Conservation (phyloP, 2,329 filamentous ascomycete genomes). For the Aspergillus melleus region DNA sequence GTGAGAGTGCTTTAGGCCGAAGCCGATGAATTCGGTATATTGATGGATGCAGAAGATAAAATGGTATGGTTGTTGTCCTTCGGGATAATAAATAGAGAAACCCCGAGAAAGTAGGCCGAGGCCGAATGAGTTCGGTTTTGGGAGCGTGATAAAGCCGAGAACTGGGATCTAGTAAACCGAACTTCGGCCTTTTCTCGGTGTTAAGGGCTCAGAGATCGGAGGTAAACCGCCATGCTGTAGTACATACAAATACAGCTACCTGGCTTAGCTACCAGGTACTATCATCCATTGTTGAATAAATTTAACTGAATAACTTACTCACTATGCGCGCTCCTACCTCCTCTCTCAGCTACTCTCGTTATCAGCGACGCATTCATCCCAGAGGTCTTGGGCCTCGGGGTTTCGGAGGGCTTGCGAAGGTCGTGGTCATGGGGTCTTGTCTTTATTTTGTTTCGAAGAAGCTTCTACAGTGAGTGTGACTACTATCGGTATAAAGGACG, state of each 20-base stretch:
- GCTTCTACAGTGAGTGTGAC: not conserved
- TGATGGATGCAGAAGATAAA: not conserved
- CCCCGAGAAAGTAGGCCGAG: not conserved
- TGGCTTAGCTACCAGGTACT: not conserved
- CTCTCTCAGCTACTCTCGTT: not conserved
- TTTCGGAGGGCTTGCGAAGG: not conserved
- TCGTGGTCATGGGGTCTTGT: not conserved
- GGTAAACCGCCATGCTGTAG: not conserved
- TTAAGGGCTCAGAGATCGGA: not conserved
- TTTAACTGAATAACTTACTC: not conserved
- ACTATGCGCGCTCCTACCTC: not conserved
- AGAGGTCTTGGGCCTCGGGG: not conserved
- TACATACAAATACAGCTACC: not conserved
- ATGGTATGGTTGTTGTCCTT: no score
- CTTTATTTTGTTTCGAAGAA: not conserved
- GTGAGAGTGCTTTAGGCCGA: no score
- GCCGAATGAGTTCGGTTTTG: not conserved
- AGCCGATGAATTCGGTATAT: no score
- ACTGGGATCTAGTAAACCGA: not conserved
- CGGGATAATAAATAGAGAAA: not conserved
- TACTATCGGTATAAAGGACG: no score
- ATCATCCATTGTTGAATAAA: not conserved
- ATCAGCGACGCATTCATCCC: not conserved
- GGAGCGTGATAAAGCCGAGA: not conserved
- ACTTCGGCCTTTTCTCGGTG: not conserved